Evolutionary conservation across 495 filamentous ascomycete species (phyloP), one percentile per base, ranked within the genome.

Genomic region (Viridothelium virens): DNA sequence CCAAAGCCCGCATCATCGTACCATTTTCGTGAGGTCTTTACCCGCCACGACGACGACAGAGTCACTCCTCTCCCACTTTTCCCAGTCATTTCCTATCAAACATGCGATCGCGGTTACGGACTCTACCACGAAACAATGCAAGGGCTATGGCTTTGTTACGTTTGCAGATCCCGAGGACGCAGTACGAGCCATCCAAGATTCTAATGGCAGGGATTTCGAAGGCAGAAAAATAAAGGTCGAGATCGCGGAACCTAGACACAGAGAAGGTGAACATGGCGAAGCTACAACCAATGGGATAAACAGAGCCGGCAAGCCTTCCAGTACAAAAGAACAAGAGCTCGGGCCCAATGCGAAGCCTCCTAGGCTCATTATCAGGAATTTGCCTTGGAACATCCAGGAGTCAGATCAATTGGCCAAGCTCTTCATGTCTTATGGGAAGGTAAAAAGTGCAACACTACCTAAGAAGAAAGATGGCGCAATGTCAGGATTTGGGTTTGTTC

Each of bases 91-190:
- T 73, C 91, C 96, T 33, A 82, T 97, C 74, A 97, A 96, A 74
- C 94, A 97, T 76, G 93, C 93, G 63, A 89, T 87, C 4, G 91
- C 91, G 12, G 90, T 99, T 25, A 78, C 84, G 39, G 92, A 97
- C 74, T 83, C 87, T 1, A 77, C 82, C 66, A 94, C 91, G 6
- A 96, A 96, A 71, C 77, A 84, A 61, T 96, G 89, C 25, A 89
- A 91, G 70, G 93, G 93, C 10, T 99, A 89, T 76, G 94, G 94
- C 61, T 99, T 99, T 77, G 92, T 97, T 59, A 96, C 94, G 12
- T 96, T 97, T 71, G 88, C 92, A 71, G 93, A 97, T 72, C 81
- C 89, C 62, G 91, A 96, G 67, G 94, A 99, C 77, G 92, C 94
- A 36, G 77, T 88, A 69, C 80, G 84, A 63, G 94, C 94, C 16